phyloP scores from a whole-genome alignment of 2,329 filamentous ascomycete genomes.

The Plenodomus tracheiphilus region DNA sequence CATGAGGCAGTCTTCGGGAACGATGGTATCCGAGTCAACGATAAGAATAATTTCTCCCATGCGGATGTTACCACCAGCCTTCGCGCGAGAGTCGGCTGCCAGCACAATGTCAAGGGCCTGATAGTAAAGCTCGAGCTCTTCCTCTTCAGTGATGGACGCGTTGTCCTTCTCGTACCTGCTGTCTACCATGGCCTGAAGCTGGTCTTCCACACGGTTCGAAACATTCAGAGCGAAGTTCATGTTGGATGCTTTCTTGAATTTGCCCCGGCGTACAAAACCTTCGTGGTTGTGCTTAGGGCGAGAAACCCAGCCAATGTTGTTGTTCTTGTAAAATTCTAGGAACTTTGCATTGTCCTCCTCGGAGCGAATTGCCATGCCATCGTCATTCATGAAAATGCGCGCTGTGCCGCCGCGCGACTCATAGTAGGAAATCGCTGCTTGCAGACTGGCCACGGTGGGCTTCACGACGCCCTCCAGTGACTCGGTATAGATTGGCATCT shows the following conservation, averaged over 20 bases:
- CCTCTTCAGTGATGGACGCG: conserved; percentile 32
- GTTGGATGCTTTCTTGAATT: conserved; percentile 60
- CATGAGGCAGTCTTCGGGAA: conserved; percentile 72
- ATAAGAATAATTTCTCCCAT: conserved; percentile 79
- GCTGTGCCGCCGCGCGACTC: conserved; percentile 62
- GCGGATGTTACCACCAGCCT: conserved; percentile 82
- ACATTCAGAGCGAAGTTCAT: conserved; percentile 71
- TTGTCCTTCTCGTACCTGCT: conserved; percentile 21
- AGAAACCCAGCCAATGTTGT: conserved; percentile 54
- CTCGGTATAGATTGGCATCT: conserved; percentile 87
- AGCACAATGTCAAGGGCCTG: conserved; percentile 63
- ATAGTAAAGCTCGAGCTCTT: conserved; percentile 36
- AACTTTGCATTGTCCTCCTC: conserved; percentile 48
- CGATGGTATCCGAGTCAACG: conserved; percentile 41
- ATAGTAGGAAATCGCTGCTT: conserved; percentile 60
- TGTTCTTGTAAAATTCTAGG: conserved; percentile 51
- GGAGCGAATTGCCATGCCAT: conserved; percentile 64
- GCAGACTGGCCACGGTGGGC: conserved; percentile 74
- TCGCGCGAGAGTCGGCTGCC: conserved; percentile 66
- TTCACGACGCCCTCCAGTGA: conserved; percentile 72
- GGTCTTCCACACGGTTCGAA: conserved; percentile 64
- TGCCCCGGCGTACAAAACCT: conserved; percentile 30
- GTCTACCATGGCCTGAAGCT: conserved; percentile 57
- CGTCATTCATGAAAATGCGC: conserved; percentile 68
- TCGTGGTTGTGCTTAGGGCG: conserved; percentile 48